Percentiles rank a stretch among this genome's conserved stretches.
Conservation (phyloP, 2,329 filamentous ascomycete species). For the Coniosporium tulheliwenetii region DNA sequence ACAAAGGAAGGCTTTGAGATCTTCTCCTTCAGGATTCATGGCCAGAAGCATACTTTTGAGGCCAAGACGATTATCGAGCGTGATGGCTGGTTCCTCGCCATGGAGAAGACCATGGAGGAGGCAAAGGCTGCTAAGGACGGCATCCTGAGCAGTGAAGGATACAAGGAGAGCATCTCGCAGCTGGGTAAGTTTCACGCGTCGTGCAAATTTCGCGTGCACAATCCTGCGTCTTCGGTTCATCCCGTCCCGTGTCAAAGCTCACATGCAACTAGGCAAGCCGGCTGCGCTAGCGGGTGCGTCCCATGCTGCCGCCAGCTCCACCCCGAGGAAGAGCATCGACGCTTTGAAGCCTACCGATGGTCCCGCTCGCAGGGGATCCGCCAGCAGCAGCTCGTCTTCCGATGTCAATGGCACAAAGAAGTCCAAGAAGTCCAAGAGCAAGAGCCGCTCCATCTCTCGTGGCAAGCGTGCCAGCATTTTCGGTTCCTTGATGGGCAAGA, state of each 20-base stretch:
- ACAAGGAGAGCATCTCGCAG: slow-evolving; percentile 74
- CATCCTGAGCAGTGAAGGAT: slow-evolving; percentile 65
- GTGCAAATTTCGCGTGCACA: slow-evolving; percentile 14
- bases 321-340: slow-evolving; percentile 32
- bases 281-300: slow-evolving; percentile 18
- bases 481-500: slow-evolving; percentile 43
- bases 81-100: slow-evolving; percentile 77
- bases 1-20: slow-evolving; percentile 61
- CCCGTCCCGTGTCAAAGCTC: slow-evolving; percentile 12
- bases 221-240: slow-evolving; percentile 11
- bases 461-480: slow-evolving; percentile 45
- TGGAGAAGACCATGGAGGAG: slow-evolving; percentile 71
- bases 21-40: slow-evolving; percentile 73
- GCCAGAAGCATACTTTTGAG: slow-evolving; percentile 92
- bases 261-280: slow-evolving; percentile 23
- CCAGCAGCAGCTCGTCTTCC: slow-evolving; percentile 21
- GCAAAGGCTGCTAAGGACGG: slow-evolving; percentile 65
- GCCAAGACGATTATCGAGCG: slow-evolving; percentile 59
- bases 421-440: slow-evolving; percentile 31
- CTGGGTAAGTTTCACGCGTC: slow-evolving; percentile 32
- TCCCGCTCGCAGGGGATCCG: slow-evolving; percentile 20
- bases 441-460: slow-evolving; percentile 45
- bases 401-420: slow-evolving; percentile 23
- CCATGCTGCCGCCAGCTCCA: slow-evolving; percentile 19
- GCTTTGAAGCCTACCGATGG: slow-evolving; percentile 22